A percentile compares a stretch with the other conserved stretches of the same genome.
phyloP scores from a whole-genome alignment of 2,329 filamentous ascomycete genomes.

The Coniella vitis region DNA sequence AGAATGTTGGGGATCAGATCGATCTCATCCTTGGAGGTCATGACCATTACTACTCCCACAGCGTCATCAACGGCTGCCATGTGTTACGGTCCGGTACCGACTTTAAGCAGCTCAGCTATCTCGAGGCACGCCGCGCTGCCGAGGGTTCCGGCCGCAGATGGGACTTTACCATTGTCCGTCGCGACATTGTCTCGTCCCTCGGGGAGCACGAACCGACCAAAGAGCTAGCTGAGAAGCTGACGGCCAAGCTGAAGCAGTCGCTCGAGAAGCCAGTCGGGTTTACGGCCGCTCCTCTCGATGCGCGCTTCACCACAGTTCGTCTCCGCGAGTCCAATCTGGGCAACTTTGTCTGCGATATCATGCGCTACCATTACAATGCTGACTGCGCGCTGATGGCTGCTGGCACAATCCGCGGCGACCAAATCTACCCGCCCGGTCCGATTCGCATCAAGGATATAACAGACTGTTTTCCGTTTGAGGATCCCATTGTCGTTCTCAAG shows the following conservation, averaged over 20 bases:
- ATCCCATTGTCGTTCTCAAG: conserved; percentile 73
- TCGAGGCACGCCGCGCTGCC: conserved; percentile 62
- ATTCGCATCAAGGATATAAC: conserved; percentile 75
- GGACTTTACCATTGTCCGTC: conserved; percentile 71
- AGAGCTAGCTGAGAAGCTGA: conserved; percentile 60
- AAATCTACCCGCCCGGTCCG: conserved; percentile 77
- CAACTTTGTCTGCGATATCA: conserved; percentile 88
- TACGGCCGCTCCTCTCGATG: conserved; percentile 75
- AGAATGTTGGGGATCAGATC: conserved; percentile 64
- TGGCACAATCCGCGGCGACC: conserved; percentile 81
- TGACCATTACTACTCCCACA: conserved; percentile 82
- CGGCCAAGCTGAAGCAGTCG: conserved; percentile 65
- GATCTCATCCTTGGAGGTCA: conserved; percentile 86
- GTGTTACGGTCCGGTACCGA: conserved; percentile 83
- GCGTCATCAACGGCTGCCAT: conserved; percentile 70
- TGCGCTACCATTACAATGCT: conserved; percentile 73
- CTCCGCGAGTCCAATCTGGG: conserved; percentile 74
- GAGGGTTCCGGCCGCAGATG: conserved; percentile 46
- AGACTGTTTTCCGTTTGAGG: conserved; percentile 88
- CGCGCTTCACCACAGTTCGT: conserved; percentile 77
- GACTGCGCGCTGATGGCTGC: conserved; percentile 82
- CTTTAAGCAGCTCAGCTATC: conserved; percentile 86
- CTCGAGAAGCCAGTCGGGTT: conserved; percentile 79
- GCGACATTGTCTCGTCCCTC: conserved; percentile 66
- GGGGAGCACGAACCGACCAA: conserved; percentile 55